phyloP scores from a whole-genome alignment of 495 filamentous ascomycete species.

The Penicillium manginii region DNA sequence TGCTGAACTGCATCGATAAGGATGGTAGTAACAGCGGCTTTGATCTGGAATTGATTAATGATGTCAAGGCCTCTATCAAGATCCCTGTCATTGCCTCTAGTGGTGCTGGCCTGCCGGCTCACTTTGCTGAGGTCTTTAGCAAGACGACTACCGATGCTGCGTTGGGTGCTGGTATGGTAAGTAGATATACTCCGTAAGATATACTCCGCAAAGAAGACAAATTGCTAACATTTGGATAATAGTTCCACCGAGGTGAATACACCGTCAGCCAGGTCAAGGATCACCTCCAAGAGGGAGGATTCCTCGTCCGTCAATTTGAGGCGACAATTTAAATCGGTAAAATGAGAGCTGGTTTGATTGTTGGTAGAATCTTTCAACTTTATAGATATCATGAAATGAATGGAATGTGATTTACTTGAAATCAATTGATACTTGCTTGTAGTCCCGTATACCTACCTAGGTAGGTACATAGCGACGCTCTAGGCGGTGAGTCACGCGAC shows the following conservation, averaged over 20 bases:
- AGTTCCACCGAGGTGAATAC: slow-evolving; percentile 94
- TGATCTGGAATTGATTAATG: slow-evolving; percentile 86
- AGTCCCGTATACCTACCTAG: too few relatives aligned
- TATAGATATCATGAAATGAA: slow-evolving; percentile 2
- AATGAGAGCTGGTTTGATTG: not conserved
- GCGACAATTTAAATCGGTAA: slow-evolving; percentile 33
- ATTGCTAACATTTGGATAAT: slow-evolving; percentile 19
- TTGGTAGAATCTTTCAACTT: not conserved
- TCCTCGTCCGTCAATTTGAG: slow-evolving; percentile 79
- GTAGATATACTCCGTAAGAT: slow-evolving; percentile 22
- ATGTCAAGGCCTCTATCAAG: slow-evolving; percentile 79
- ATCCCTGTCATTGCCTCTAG: slow-evolving; percentile 97
- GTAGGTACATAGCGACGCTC: not conserved
- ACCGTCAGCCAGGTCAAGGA: slow-evolving; percentile 95
- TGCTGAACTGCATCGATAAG: slow-evolving; percentile 96
- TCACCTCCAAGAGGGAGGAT: slow-evolving; percentile 66
- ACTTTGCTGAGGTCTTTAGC: slow-evolving; percentile 90
- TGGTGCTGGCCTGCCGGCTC: slow-evolving; percentile 84
- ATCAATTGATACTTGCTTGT: too few relatives aligned
- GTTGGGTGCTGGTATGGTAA: slow-evolving; percentile 89
- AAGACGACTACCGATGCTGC: slow-evolving; percentile 89
- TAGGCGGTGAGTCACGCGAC: not conserved
- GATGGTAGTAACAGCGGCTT: slow-evolving; percentile 96
- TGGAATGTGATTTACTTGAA: too few relatives aligned
- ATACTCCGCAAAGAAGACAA: not conserved